Evolutionary conservation across 2,329 filamentous ascomycete species (phyloP).

Genomic region (Diaporthe sp.): DNA sequence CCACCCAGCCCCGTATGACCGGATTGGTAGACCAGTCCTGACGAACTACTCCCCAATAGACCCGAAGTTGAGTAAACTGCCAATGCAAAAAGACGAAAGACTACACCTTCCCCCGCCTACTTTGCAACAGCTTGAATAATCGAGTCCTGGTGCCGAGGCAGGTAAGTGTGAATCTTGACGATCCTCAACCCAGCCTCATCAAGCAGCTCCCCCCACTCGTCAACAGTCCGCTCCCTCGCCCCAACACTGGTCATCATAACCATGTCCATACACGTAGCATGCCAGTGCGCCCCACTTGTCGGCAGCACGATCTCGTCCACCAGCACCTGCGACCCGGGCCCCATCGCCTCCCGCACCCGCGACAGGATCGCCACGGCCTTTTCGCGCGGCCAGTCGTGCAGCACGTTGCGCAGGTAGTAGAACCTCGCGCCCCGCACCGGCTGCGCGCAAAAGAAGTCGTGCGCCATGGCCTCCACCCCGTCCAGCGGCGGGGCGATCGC

Average conservation of each 20-base stretch:
- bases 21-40: not conserved
- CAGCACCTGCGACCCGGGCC: constrained; percentile 52
- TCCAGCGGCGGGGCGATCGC: not conserved
- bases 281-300: constrained; percentile 49
- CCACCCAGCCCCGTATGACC: not conserved
- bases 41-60: no score
- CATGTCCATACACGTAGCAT: constrained; percentile 53
- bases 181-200: constrained; percentile 42
- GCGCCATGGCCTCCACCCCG: not conserved
- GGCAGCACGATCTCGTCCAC: constrained; percentile 60
- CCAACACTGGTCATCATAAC: constrained; percentile 53
- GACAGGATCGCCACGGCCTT: constrained; percentile 51
- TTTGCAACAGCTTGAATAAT: constrained; percentile 43
- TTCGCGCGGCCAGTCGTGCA: constrained; percentile 55
- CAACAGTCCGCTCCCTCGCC: constrained; percentile 51
- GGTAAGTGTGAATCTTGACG: constrained; percentile 39
- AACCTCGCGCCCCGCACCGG: not conserved
- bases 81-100: no score
- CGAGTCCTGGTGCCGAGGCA: constrained; percentile 37
- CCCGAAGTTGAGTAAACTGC: no score
- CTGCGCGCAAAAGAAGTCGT: constrained; percentile 19
- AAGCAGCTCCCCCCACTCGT: constrained; percentile 52
- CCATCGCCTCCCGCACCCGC: constrained; percentile 52
- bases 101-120: not conserved
- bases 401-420: constrained; percentile 19